Conservation (phyloP, 495 filamentous ascomycete species). For the Viridothelium virens region DNA sequence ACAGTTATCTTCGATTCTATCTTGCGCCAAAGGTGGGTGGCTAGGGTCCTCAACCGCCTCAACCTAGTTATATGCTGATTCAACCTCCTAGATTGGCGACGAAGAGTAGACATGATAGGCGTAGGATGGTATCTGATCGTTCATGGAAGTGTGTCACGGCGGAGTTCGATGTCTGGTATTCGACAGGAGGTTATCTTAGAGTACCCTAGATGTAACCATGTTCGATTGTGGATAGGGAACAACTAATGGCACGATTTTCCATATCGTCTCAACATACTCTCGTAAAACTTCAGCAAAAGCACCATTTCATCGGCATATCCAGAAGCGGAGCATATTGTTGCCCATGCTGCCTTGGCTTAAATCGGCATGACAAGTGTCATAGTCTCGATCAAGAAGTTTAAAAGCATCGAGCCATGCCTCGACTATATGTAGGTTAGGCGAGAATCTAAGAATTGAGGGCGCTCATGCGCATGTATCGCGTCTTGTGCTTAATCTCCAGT, state of each 20-base stretch:
- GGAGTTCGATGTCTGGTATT: neutral
- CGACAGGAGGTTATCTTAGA: neutral
- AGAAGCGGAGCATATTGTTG: too few species aligned
- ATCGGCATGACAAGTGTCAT: too few species aligned
- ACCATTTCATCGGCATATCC: neutral
- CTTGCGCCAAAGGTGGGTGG: constrained; percentile 83
- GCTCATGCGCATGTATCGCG: neutral
- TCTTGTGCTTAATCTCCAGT: neutral
- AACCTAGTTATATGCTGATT: constrained; percentile 16
- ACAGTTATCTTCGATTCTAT: constrained; percentile 92
- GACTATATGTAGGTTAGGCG: too few species aligned
- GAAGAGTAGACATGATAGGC: constrained; percentile 59
- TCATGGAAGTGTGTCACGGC: neutral
- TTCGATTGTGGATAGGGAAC: neutral
- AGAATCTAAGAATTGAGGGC: neutral
- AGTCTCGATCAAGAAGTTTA: too few species aligned
- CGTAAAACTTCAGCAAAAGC: neutral
- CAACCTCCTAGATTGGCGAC: constrained; percentile 67
- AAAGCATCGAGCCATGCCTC: too few species aligned
- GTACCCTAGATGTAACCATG: neutral
- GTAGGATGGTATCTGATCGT: neutral
- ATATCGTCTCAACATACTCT: neutral
- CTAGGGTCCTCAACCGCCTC: constrained; percentile 4
- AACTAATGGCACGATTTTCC: neutral
- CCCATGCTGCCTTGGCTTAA: too few species aligned